Percentiles rank a stretch among this genome's conserved stretches.
phyloP scores from a whole-genome alignment of 208 protist genomes.

The Leishmania turanica region DNA sequence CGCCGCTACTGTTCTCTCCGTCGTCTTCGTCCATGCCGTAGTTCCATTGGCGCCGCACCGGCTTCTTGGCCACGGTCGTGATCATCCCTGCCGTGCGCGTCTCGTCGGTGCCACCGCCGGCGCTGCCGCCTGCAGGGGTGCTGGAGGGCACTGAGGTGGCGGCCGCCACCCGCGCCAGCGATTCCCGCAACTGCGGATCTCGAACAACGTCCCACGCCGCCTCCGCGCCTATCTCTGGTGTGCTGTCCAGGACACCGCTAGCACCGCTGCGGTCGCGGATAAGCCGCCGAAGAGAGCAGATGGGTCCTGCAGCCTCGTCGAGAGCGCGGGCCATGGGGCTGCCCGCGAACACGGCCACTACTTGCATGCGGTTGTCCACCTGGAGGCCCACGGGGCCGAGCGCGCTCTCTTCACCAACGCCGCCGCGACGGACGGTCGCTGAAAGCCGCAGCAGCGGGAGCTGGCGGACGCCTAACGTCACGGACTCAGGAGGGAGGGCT shows the following conservation, averaged over 20 bases:
- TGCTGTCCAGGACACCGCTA: neutral
- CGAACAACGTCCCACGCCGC: slow-evolving; percentile 14
- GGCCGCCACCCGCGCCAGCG: neutral
- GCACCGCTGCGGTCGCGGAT: slow-evolving; percentile 24
- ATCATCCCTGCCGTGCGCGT: neutral
- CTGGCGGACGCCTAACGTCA: slow-evolving; percentile 69
- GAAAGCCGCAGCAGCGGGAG: slow-evolving; percentile 56
- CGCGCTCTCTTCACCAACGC: slow-evolving; percentile 27
- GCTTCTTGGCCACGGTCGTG: neutral
- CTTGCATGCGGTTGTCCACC: slow-evolving; percentile 58
- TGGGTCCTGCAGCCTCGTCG: slow-evolving; percentile 34
- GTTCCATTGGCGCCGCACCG: slow-evolving; percentile 26
- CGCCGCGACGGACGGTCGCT: slow-evolving; percentile 39
- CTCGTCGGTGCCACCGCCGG: neutral
- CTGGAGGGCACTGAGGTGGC: neutral
- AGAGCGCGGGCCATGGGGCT: slow-evolving; percentile 59
- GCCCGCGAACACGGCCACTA: slow-evolving; percentile 37
- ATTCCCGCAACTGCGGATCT: slow-evolving; percentile 8
- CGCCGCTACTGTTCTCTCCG: neutral
- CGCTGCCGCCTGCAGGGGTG: neutral
- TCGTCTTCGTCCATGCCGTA: slow-evolving; percentile 71
- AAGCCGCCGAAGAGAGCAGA: slow-evolving; percentile 55
- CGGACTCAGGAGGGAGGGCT: slow-evolving; percentile 38
- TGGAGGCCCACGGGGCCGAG: slow-evolving; percentile 60
- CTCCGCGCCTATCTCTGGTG: neutral